These are phyloP conservation scores for Phytopythium aichiense DNA, from an alignment of 352 stramenopile species.

Conservation along the genomic window DNA sequence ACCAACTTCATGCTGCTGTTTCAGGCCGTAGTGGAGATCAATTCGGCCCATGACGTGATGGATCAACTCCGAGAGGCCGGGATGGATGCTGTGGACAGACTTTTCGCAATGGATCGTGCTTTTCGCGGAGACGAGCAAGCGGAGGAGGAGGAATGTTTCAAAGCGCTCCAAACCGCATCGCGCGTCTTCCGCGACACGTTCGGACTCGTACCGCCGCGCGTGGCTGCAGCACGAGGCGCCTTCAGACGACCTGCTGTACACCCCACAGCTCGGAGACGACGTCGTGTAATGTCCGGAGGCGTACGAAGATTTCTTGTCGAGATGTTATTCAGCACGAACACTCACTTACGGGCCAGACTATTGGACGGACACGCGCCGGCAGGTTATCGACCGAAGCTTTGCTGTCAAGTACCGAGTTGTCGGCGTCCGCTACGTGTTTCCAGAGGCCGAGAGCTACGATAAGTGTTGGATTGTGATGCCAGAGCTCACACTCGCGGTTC, in stretches of 20 bases:
- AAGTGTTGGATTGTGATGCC: not conserved
- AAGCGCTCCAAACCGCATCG: not conserved
- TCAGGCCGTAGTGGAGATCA: not conserved
- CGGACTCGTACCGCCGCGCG: not conserved
- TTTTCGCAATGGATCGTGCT: too few relatives aligned
- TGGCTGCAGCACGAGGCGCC: not conserved
- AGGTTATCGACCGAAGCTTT: slow-evolving; percentile 1
- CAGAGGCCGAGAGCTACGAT: not conserved
- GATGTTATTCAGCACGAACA: not conserved
- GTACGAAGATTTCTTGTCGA: not conserved
- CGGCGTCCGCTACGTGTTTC: not conserved
- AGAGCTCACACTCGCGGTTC: not conserved
- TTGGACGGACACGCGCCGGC: not conserved
- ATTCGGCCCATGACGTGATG: not conserved
- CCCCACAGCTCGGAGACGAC: slow-evolving; percentile 1
- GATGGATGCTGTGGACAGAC: not conserved
- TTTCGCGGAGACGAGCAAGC: not conserved
- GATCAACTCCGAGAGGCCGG: not conserved
- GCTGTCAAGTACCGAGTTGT: not conserved
- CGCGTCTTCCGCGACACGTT: not conserved
- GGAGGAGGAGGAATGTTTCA: not conserved
- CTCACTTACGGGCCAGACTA: not conserved
- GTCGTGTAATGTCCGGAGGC: not conserved
- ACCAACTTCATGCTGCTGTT: not conserved
- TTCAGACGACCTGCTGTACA: not conserved